A percentile compares a stretch with the other conserved stretches of the same genome.
phyloP scores from a whole-genome alignment of 2,329 filamentous ascomycete genomes.

The Thelonectria olida region DNA sequence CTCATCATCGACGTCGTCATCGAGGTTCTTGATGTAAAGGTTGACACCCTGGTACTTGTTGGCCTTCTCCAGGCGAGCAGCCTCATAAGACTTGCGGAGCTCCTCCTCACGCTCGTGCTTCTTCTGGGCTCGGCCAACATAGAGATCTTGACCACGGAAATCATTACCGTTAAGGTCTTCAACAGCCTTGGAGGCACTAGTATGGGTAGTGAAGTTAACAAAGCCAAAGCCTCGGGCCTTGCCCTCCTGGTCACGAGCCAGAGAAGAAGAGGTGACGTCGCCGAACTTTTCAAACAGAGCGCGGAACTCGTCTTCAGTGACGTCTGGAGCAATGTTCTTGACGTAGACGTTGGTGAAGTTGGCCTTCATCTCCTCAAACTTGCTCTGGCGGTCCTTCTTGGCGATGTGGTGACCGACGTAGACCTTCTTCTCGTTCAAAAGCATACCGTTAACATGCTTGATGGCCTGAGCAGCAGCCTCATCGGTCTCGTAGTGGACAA shows the following conservation, averaged over 20 bases:
- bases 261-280: slow-evolving; percentile 93
- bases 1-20: slow-evolving; percentile 96
- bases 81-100: slow-evolving; percentile 98
- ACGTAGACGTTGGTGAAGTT: slow-evolving; percentile 99
- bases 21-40: slow-evolving; percentile 99
- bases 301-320: slow-evolving; percentile 93
- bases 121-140: slow-evolving; percentile 98
- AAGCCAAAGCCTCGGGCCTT: slow-evolving; percentile 97
- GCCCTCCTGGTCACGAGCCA: slow-evolving; percentile 87
- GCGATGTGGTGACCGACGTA: slow-evolving; percentile 99
- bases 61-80: slow-evolving; percentile 96
- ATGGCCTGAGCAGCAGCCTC: slow-evolving; percentile 97
- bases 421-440: slow-evolving; percentile 99
- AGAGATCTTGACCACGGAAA: slow-evolving; percentile 93
- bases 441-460: slow-evolving; percentile 99
- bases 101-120: slow-evolving; percentile 99
- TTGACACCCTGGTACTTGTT: slow-evolving; percentile 99
- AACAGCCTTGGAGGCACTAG: slow-evolving; percentile 84
- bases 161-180: slow-evolving; percentile 92
- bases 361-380: slow-evolving; percentile 99
- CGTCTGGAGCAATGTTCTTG: slow-evolving; percentile 92
- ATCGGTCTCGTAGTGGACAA: slow-evolving; percentile 99
- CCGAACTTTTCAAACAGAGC: slow-evolving; percentile 91
- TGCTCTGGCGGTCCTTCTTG: slow-evolving; percentile 99
- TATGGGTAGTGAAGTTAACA: slow-evolving; percentile 94